Evolutionary conservation across 805 yeast genomes (phyloP), one percentile per base, ranked within the genome.

Genomic region (Yamadazyma philogaea): DNA sequence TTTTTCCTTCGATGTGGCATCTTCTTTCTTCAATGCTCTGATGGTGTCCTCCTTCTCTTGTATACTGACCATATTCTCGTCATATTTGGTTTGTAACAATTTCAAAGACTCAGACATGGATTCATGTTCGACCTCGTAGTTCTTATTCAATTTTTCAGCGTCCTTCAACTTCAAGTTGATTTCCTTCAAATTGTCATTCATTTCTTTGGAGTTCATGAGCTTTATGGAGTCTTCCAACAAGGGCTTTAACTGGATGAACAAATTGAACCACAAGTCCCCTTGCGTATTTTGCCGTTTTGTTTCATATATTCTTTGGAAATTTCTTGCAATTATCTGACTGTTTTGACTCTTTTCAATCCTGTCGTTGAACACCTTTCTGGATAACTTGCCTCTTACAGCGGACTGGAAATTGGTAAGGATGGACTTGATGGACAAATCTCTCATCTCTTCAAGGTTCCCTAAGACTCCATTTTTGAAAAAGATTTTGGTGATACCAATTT

Each of bases 381-480:
- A 70, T 6, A 75, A 45, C n/a, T 66, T 73, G 5, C 95, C 97
- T 47, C 88, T 72, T 4, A 79, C 66, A 2, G 74, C 49, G 4
- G 90, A 69, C 55, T 87, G 95, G 43, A 93, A 74, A 3, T 64
- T 62, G 0, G 82, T 74, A 30, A 87, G 64, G 1, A 82, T 72
- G 2, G 59, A 52, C 37, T 76, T 73, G 28, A 93, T 63, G 39
- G 78, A 74, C 27, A 69, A 66, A 49, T 89, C 96, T 46, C 95
- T 81, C 42, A 75, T 71, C 49, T 80, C 80, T 59, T 93, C 99
- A 1, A 89, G 70, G 30, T 79, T 79, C 1, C 95, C 90, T 19
- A 84, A 66, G 2, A 85, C 84, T 16, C 93, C 91, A 56, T 84
- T 81, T 43, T 84, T 77, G 72, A 84, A 84, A 50, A 84, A 84